A percentile compares a stretch with the other conserved stretches of the same genome.
Evolutionary conservation across 257 asterid genomes (phyloP).

Genomic region (Linderniella brevidens): DNA sequence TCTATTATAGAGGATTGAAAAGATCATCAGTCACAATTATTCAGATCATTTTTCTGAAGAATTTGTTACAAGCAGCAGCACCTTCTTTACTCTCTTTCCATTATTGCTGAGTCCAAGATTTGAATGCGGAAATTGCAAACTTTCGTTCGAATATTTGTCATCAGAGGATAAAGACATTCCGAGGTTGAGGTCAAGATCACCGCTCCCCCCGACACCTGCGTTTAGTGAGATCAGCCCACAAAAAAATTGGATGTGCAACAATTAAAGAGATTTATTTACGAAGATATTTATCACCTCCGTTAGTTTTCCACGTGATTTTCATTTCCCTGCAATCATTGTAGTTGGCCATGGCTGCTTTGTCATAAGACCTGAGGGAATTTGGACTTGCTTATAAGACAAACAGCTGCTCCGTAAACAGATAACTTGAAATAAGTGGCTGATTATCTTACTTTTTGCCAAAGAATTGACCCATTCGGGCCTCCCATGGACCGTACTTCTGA

Average conservation of each 20-base stretch:
- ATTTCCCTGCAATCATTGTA: conserved; percentile 18
- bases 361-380: conserved; percentile 31
- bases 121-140: too few relatives aligned
- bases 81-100: conserved; percentile 30
- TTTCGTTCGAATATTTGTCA: too few relatives aligned
- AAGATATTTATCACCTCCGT: conserved; percentile 16
- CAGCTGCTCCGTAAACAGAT: too few relatives aligned
- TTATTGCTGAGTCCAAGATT: conserved; percentile 7
- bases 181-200: conserved; percentile 68
- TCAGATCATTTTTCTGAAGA: too few relatives aligned
- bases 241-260: too few relatives aligned
- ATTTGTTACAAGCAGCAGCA: too few relatives aligned
- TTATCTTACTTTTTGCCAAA: conserved; percentile 28
- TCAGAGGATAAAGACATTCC: conserved; percentile 29
- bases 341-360: conserved; percentile 23
- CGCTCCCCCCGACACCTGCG: conserved; percentile 24
- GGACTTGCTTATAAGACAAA: conserved; percentile 7
- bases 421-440: not conserved
- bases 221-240: too few relatives aligned
- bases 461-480: conserved; percentile 33
- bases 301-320: conserved; percentile 12
- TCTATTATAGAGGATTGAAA: too few relatives aligned
- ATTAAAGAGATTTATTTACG: too few relatives aligned
- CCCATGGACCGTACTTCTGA: conserved; percentile 34
- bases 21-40: too few relatives aligned